These are phyloP conservation scores for Cochlearia excelsa DNA, from an alignment of 345 rosid genomes.

Conservation along the genomic window DNA sequence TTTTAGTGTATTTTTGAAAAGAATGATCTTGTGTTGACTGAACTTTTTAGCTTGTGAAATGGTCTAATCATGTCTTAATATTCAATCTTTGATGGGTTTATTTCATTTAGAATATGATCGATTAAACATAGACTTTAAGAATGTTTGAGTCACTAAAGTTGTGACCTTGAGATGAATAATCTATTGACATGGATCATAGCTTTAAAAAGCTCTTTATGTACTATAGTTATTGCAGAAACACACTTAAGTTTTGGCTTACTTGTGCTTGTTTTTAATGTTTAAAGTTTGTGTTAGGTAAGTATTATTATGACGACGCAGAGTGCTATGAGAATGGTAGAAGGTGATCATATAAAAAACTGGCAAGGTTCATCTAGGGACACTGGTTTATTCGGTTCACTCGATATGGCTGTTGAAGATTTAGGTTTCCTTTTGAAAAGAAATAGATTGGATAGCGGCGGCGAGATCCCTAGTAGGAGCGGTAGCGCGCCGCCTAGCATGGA, in stretches of 20 bases:
- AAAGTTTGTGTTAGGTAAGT: neutral
- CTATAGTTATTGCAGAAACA: too few species aligned
- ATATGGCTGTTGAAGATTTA: constrained; percentile 72
- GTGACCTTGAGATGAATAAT: neutral
- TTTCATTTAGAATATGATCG: constrained; percentile 15
- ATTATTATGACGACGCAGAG: constrained; percentile 78
- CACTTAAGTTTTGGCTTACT: too few species aligned
- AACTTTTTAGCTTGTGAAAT: constrained; percentile 26
- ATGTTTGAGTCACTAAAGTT: constrained; percentile 11
- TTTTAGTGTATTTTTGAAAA: neutral
- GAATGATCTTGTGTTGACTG: constrained; percentile 35
- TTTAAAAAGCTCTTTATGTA: constrained; percentile 8
- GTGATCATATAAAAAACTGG: constrained; percentile 56
- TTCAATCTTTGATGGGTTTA: constrained; percentile 19
- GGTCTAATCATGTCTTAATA: constrained; percentile 15
- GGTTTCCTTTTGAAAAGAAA: constrained; percentile 66
- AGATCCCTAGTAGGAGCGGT: constrained; percentile 76
- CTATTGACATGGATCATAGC: neutral
- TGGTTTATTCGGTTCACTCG: constrained; percentile 49
- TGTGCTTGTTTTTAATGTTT: too few species aligned
- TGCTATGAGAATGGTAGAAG: constrained; percentile 73
- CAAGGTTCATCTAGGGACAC: constrained; percentile 50
- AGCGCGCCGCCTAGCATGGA: constrained; percentile 99
- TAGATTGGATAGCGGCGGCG: constrained; percentile 47
- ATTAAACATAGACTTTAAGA: neutral